Conservation (phyloP, 2,329 filamentous ascomycete species). For the Fusarium pseudonygamai region DNA sequence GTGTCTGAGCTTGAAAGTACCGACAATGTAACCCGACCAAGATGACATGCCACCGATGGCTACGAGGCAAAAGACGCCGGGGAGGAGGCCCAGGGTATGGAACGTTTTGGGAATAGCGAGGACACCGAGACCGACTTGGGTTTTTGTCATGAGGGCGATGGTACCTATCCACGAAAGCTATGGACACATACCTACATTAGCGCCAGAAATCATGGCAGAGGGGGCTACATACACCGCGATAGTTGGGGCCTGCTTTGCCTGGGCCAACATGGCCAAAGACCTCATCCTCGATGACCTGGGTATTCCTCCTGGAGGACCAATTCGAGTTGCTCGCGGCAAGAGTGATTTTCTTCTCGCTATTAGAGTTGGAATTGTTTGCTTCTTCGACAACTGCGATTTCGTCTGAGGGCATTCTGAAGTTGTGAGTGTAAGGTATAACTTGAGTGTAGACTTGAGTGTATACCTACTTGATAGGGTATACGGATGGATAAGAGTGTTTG, state of each 20-base stretch:
- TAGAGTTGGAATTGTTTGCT: not conserved
- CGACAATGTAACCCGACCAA: conserved; percentile 60
- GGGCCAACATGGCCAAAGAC: conserved; percentile 39
- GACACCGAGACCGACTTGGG: conserved; percentile 57
- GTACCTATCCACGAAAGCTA: conserved; percentile 56
- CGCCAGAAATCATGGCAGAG: not conserved
- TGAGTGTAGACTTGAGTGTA: not conserved
- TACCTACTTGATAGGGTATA: not conserved
- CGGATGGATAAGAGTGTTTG: not conserved
- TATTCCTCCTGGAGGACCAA: not conserved
- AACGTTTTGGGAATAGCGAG: conserved; percentile 59
- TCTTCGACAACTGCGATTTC: not conserved
- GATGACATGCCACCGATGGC: conserved; percentile 55
- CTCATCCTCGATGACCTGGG: conserved; percentile 21
- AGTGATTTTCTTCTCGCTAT: not conserved
- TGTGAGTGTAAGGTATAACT: not conserved
- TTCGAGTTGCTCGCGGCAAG: conserved; percentile 9
- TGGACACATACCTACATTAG: not conserved
- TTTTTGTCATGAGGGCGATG: conserved; percentile 56
- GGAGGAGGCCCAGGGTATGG: conserved; percentile 57
- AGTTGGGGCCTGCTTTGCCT: conserved; percentile 41
- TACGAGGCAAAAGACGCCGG: conserved; percentile 56
- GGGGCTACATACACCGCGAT: conserved; percentile 38
- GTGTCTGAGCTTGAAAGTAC: conserved; percentile 61
- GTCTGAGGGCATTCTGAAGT: not conserved